Percentiles rank a stretch among this genome's conserved stretches.
Conservation (phyloP, 192 early-diverging fungal genomes). For the Backusella parvicylindrica region DNA sequence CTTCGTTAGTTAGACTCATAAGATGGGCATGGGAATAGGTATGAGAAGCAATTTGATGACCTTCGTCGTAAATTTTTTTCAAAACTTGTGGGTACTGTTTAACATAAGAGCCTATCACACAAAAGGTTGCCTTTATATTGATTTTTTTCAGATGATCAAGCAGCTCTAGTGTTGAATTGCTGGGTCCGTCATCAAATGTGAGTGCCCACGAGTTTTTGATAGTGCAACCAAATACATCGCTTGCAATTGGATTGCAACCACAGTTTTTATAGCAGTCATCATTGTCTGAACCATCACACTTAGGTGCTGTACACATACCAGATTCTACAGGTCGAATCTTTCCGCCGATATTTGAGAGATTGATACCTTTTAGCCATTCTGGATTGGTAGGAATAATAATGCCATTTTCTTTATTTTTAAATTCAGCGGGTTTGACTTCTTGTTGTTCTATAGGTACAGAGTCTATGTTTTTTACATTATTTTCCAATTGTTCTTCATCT, state of each 20-base stretch:
- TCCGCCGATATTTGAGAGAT: not conserved
- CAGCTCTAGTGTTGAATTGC: slow-evolving; percentile 46
- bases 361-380: slow-evolving; percentile 5
- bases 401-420: not conserved
- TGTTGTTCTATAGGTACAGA: not conserved
- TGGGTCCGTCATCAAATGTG: slow-evolving; percentile 58
- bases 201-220: slow-evolving; percentile 31
- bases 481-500: not conserved
- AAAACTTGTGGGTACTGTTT: slow-evolving; percentile 46
- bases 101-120: slow-evolving; percentile 56
- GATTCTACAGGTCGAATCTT: slow-evolving; percentile 24
- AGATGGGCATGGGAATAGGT: slow-evolving; percentile 50
- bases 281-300: slow-evolving; percentile 34
- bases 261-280: slow-evolving; percentile 32
- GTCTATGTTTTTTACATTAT: not conserved
- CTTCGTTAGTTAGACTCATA: slow-evolving; percentile 40
- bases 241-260: slow-evolving; percentile 22
- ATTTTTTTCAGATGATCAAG: slow-evolving; percentile 48
- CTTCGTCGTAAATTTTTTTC: slow-evolving; percentile 40
- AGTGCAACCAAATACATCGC: slow-evolving; percentile 28
- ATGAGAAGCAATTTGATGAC: slow-evolving; percentile 64
- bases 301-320: slow-evolving; percentile 21
- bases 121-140: slow-evolving; percentile 67
- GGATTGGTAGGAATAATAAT: not conserved
- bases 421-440: not conserved